Evolutionary conservation across 2,329 filamentous ascomycete genomes (phyloP).

Genomic region (Botrytis aclada): DNA sequence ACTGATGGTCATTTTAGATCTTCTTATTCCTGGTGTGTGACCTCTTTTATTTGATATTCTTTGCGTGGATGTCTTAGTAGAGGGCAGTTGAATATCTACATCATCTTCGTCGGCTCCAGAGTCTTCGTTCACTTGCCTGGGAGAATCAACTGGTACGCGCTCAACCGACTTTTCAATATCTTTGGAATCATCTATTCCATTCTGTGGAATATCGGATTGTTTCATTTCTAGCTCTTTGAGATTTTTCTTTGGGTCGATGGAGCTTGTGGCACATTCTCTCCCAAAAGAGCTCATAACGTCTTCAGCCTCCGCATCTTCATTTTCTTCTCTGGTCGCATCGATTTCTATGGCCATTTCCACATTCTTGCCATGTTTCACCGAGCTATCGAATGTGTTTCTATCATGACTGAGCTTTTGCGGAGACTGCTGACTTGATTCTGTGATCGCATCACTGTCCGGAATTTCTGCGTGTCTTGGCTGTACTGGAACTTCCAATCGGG

Average conservation of each 20-base stretch:
- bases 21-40: neutral
- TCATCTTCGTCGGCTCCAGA: neutral
- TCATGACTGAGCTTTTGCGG: neutral
- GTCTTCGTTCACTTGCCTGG: neutral
- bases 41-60: neutral
- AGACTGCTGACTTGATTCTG: constrained; percentile 12
- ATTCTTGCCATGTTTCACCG: neutral
- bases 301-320: neutral
- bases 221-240: neutral
- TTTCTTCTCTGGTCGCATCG: neutral
- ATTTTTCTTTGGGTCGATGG: neutral
- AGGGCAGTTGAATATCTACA: neutral
- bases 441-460: constrained; percentile 20
- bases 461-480: constrained; percentile 6
- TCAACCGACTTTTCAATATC: neutral
- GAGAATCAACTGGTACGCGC: neutral
- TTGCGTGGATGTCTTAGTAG: neutral
- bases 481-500: neutral
- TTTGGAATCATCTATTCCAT: neutral
- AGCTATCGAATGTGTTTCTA: neutral
- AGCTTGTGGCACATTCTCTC: constrained; percentile 16
- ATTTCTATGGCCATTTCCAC: neutral
- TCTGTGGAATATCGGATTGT: neutral
- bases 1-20: neutral
- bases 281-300: constrained; percentile 8